Conservation (phyloP, 768 basidiomycete species). For the Termitomyces titanicus region DNA sequence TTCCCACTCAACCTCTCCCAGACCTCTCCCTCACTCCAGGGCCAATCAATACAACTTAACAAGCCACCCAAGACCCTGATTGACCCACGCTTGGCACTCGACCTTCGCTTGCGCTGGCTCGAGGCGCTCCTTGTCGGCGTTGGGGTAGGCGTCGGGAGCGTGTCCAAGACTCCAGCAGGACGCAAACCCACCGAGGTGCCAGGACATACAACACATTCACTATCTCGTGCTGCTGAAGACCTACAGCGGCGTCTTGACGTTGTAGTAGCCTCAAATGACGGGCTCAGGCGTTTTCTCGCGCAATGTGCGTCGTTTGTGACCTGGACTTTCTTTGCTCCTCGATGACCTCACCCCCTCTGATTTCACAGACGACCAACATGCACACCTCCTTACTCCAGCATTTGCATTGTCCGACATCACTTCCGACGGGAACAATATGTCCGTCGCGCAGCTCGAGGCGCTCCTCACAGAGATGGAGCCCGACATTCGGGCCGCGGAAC, state of each 20-base stretch:
- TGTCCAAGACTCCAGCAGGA: not conserved
- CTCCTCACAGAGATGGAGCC: slow-evolving; percentile 77
- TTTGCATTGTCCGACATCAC: slow-evolving; percentile 57
- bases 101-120: slow-evolving; percentile 75
- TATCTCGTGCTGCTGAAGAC: slow-evolving; percentile 56
- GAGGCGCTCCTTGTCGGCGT: slow-evolving; percentile 74
- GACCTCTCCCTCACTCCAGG: slow-evolving; percentile 10
- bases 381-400: slow-evolving; percentile 67
- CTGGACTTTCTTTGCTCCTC: not conserved
- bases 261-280: slow-evolving; percentile 66
- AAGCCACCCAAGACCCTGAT: slow-evolving; percentile 33
- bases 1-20: slow-evolving; percentile 19
- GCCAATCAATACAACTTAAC: not conserved
- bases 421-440: slow-evolving; percentile 55
- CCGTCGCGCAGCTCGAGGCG: slow-evolving; percentile 64
- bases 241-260: slow-evolving; percentile 54
- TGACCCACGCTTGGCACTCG: slow-evolving; percentile 65
- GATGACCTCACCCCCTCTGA: not conserved
- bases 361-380: slow-evolving; percentile 68
- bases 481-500: slow-evolving; percentile 79
- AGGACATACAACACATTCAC: slow-evolving; percentile 42
- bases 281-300: slow-evolving; percentile 69
- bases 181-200: slow-evolving; percentile 35
- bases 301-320: slow-evolving; percentile 48
- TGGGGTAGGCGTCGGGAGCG: not conserved